Evolutionary conservation across 768 basidiomycete genomes (phyloP).

Genomic region (Calocybe gangraenosa): DNA sequence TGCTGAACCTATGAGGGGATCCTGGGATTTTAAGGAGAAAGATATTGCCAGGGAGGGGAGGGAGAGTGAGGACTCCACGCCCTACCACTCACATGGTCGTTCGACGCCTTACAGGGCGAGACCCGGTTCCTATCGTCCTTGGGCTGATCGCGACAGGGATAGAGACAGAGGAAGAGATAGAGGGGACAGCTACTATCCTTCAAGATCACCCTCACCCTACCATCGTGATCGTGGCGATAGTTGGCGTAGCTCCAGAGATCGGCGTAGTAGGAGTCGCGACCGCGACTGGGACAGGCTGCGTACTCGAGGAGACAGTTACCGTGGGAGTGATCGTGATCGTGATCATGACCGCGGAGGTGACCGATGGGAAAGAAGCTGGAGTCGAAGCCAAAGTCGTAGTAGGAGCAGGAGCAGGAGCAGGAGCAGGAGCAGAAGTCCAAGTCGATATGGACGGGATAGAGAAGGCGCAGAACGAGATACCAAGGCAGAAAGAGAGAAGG

Average conservation of each 20-base stretch:
- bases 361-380: constrained; percentile 17
- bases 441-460: constrained; percentile 11
- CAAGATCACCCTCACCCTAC: background rate
- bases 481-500: constrained; percentile 30
- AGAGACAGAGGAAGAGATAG: constrained; percentile 14
- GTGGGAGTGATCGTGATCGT: constrained; percentile 7
- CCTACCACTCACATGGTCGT: constrained; percentile 1
- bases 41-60: constrained; percentile 2
- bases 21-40: constrained; percentile 11
- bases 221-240: background rate
- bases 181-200: constrained; percentile 7
- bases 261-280: constrained; percentile 7
- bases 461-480: constrained; percentile 13
- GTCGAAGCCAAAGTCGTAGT: background rate
- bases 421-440: constrained; percentile 10
- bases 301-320: background rate
- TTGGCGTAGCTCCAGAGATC: background rate
- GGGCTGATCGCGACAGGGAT: background rate
- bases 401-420: constrained; percentile 26
- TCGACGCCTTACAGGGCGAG: background rate
- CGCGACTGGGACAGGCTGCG: constrained; percentile 1
- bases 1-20: constrained; percentile 12
- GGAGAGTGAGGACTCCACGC: constrained; percentile 6
- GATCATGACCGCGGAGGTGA: constrained; percentile 17
- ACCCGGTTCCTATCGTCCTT: too few relatives aligned